Evolutionary conservation across 768 basidiomycete species (phyloP).

Genomic region (Psilocybe cubensis): DNA sequence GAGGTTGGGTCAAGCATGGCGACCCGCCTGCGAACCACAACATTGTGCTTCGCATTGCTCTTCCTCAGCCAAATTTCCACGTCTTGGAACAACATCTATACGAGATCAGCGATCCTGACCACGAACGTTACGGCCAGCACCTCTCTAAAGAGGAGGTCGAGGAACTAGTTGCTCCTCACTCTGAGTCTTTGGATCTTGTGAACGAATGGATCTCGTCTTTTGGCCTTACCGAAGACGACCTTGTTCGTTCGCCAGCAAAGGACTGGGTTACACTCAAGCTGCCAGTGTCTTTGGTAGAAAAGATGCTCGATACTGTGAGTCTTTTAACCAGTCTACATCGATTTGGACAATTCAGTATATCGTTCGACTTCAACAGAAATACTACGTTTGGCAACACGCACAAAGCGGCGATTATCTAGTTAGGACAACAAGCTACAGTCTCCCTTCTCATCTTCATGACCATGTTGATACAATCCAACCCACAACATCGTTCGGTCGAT

Average conservation of each 20-base stretch:
- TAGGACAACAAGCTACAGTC: slow-evolving; percentile 66
- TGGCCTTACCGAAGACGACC: slow-evolving; percentile 49
- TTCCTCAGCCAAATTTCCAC: slow-evolving; percentile 53
- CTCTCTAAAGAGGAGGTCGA: slow-evolving; percentile 72
- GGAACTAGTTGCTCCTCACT: slow-evolving; percentile 60
- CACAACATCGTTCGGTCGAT: slow-evolving; percentile 67
- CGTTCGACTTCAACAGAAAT: slow-evolving; percentile 42
- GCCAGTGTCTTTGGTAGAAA: slow-evolving; percentile 59
- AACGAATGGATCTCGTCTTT: slow-evolving; percentile 62
- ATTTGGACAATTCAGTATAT: neutral
- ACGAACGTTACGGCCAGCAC: slow-evolving; percentile 53
- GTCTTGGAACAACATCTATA: slow-evolving; percentile 53
- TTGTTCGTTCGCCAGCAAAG: slow-evolving; percentile 56
- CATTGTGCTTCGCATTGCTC: slow-evolving; percentile 59
- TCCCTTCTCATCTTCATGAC: slow-evolving; percentile 57
- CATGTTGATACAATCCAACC: slow-evolving; percentile 73
- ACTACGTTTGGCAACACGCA: slow-evolving; percentile 54
- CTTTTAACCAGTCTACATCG: neutral
- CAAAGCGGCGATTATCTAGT: slow-evolving; percentile 53
- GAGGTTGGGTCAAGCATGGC: slow-evolving; percentile 51
- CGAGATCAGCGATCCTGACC: slow-evolving; percentile 58
- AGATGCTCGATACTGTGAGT: slow-evolving; percentile 64
- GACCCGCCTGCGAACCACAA: slow-evolving; percentile 47
- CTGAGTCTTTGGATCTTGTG: slow-evolving; percentile 55
- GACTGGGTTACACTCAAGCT: slow-evolving; percentile 73